Conservation (phyloP, 2,329 filamentous ascomycete species). For the Pestalotiopsis sp. region DNA sequence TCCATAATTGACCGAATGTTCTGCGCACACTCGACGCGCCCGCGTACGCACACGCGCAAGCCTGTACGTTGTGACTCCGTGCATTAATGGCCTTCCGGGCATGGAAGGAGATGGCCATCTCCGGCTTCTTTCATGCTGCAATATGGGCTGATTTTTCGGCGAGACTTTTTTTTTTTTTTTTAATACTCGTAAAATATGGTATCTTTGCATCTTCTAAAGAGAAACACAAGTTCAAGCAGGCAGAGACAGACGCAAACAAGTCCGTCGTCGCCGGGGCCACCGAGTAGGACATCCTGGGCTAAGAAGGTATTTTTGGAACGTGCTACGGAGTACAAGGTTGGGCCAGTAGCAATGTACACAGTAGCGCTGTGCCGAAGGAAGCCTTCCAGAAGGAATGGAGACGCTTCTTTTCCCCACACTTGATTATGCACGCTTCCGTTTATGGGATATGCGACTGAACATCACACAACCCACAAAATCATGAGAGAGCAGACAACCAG, state of each 20-base stretch:
- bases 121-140: background rate
- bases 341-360: no score
- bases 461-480: background rate
- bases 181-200: background rate
- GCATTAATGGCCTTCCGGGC: background rate
- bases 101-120: background rate
- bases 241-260: background rate
- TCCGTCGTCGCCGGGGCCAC: background rate
- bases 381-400: slow-evolving; percentile 9
- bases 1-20: background rate
- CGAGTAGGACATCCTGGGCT: background rate
- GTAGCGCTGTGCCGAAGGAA: background rate
- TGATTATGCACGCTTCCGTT: background rate
- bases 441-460: background rate
- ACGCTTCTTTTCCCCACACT: background rate
- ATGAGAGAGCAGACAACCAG: background rate
- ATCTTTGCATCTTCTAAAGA: background rate
- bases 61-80: background rate
- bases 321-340: background rate
- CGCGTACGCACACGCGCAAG: background rate
- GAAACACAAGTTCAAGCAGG: background rate
- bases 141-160: background rate
- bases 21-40: no score
- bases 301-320: background rate
- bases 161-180: background rate